Evolutionary conservation across 768 basidiomycete species (phyloP), one percentile per base, ranked within the genome.

Genomic region (Albatrellus ellisii): DNA sequence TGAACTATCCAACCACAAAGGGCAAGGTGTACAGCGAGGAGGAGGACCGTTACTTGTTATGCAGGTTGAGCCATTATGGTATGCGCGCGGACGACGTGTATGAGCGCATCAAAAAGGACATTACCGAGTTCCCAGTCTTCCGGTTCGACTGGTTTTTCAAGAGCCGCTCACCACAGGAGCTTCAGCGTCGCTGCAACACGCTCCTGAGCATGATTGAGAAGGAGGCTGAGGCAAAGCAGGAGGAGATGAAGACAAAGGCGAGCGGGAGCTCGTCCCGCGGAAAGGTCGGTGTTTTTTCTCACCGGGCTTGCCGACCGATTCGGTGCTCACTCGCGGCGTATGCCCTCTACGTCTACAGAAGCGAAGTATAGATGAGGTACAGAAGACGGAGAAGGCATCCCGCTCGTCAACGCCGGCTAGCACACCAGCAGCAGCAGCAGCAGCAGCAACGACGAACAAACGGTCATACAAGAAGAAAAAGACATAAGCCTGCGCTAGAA

Each of bases 131-230:
- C 62, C 92, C 94, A 1, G 84, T 92, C 11, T 99, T 97, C 66
- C 70, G 92, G 17, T 98, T 98, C 53, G 91, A 97, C 55, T 97
- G 91, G 94, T 97, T 95, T 66, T 83, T 91, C 70, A 92, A 94
- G 68, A 89, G 87, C 49, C 66, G 94, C 42, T 87, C 84, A 9
- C 79, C 88, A 2, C 79, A 87, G 53, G 94, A 98, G 62, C 62
- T 98, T 43, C 77, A 81, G 54, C 66, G 94, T 49, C 65, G 94
- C 41, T 95, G 90, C 53, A 81, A 81, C 52, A 95, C 94, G 2
- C 57, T 97, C 27, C 54, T 95, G 21, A 69, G 77, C 8, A 87
- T 95, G 76, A 86, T 99, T 47, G 81, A 88, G 64, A 94, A 92
- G 66, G 94, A 98, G 60, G 81, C 79, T 0, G 72, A 72, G 56